Conservation (phyloP, 163 green algal species). For the Trebouxia gelatinosa region DNA sequence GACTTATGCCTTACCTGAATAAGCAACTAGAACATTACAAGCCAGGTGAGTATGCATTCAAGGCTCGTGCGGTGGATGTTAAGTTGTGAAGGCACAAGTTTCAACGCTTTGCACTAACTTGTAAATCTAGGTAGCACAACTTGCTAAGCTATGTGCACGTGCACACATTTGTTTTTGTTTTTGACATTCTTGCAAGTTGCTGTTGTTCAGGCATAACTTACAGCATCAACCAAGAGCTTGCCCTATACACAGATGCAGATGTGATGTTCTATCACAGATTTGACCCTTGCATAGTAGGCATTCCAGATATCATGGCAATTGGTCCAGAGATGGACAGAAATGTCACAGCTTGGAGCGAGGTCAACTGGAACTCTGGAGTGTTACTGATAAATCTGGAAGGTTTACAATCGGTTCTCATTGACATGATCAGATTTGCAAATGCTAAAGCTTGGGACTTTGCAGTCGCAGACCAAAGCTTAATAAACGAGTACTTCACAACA, state of each 20-base stretch:
- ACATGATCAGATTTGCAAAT: constrained; percentile 2
- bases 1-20: too few relatives aligned
- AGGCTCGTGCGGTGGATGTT: too few relatives aligned
- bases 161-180: too few relatives aligned
- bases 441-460: neutral
- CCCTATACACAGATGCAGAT: constrained; percentile 25
- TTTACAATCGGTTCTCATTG: neutral
- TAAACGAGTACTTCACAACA: constrained; percentile 26
- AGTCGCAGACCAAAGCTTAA: neutral
- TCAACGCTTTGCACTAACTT: neutral
- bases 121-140: neutral
- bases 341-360: neutral
- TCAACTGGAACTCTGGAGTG: constrained; percentile 22
- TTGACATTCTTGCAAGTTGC: neutral
- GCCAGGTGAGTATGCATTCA: too few relatives aligned
- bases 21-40: too few relatives aligned
- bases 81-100: neutral
- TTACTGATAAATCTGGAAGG: constrained; percentile 24
- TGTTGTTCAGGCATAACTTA: neutral
- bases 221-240: constrained; percentile 9
- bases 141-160: too few relatives aligned
- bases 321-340: constrained; percentile 15
- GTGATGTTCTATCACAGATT: constrained; percentile 22
- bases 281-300: constrained; percentile 6
- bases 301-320: constrained; percentile 19